A percentile compares a stretch with the other conserved stretches of the same genome.
Evolutionary conservation across 2,329 filamentous ascomycete genomes (phyloP).

Genomic region (Tolypocladium album): DNA sequence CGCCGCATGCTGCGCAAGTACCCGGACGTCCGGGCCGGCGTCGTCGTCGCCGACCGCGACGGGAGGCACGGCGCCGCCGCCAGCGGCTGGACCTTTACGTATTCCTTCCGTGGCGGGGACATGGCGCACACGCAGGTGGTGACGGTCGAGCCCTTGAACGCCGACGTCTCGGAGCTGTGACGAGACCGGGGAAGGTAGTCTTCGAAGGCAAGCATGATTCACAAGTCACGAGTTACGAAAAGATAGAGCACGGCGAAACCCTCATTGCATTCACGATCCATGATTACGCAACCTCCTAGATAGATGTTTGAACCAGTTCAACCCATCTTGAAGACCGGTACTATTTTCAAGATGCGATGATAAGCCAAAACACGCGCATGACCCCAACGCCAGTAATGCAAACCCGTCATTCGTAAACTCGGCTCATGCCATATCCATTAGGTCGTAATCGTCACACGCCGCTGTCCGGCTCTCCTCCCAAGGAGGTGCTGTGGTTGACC

Average conservation of each 20-base stretch:
- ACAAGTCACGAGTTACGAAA: background rate
- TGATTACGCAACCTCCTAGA: background rate
- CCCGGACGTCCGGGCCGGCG: conserved; percentile 32
- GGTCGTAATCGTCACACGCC: background rate
- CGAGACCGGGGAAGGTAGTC: no score
- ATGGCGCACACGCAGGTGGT: conserved; percentile 37
- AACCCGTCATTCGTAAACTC: background rate
- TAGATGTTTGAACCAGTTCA: background rate
- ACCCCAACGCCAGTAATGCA: background rate
- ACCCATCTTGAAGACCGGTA: background rate
- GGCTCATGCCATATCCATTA: background rate
- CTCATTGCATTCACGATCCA: background rate
- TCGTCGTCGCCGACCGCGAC: conserved; percentile 38
- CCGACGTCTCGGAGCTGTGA: background rate
- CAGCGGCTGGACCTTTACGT: conserved; percentile 44
- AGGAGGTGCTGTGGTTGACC: background rate
- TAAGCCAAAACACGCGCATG: background rate
- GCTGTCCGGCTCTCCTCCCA: background rate
- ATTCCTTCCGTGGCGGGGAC: conserved; percentile 34
- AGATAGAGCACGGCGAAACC: background rate
- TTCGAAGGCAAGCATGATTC: background rate
- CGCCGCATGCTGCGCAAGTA: conserved; percentile 36
- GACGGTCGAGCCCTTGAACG: conserved; percentile 17
- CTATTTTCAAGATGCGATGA: background rate
- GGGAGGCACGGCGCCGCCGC: conserved; percentile 40